Base-by-base conservation (phyloP, 371 early-diverging fungal species). In the Chytridium lagenaria region DNA sequence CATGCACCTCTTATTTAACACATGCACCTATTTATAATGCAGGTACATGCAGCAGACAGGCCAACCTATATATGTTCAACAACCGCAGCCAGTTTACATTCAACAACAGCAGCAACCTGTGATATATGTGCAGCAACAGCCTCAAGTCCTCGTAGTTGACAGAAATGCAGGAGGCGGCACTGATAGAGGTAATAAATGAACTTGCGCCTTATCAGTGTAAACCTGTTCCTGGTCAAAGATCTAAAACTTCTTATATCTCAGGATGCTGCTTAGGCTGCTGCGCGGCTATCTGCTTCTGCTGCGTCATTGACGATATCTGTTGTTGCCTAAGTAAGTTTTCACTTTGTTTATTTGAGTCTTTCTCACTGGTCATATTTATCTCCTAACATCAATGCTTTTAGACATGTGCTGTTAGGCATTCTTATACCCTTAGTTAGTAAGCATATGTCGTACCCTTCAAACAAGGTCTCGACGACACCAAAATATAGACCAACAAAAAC, bases 1-100 rank as follows among this genome's bases (percentile, higher is more conserved):
- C n/a, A n/a, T n/a, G n/a, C n/a, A n/a, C n/a, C n/a, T n/a, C n/a
- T n/a, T n/a, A n/a, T n/a, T n/a, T n/a, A n/a, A n/a, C n/a, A n/a
- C n/a, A n/a, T n/a, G n/a, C n/a, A n/a, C n/a, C n/a, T n/a, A n/a
- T n/a, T n/a, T n/a, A n/a, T n/a, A n/a, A n/a, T n/a, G 23, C 26
- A 52, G 55, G 26, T 52, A 52, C 55, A 52, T 52, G n/a, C 55
- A 52, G 26, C 55, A 52, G 26, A 12, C 55, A 52, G 55, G n/a
- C 12, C 44, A 44, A 44, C 55, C 55, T 5, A 26, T 52, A 23
- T 52, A 52, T 23, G 55, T 52, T 26, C 55, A 52, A 26, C 55
- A 52, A 23, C 55, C 12, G 23, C 55, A 12, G 55, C 55, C 7
- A 26, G 26, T 26, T 5, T 12, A n/a, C 12, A 15, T 15, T 23